Evolutionary conservation across 2,329 filamentous ascomycete species (phyloP).

Genomic region (Sarocladiaceae sp.): DNA sequence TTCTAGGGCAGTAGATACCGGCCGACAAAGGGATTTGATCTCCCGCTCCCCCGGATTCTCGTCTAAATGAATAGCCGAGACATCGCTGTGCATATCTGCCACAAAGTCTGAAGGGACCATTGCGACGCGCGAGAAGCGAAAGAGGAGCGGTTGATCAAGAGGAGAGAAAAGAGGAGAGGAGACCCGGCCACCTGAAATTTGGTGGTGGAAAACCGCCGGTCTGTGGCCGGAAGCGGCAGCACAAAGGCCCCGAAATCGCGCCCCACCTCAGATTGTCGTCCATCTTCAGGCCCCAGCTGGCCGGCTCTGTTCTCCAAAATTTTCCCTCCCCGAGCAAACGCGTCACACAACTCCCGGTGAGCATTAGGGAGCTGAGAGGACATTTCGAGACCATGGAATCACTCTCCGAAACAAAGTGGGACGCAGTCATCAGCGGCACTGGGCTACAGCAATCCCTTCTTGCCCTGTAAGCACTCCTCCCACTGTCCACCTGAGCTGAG

Average conservation of each 20-base stretch:
- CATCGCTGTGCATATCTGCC: conserved; percentile 48
- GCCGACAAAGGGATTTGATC: conserved; percentile 49
- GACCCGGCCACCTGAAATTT: conserved; percentile 1
- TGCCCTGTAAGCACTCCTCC: conserved; percentile 56
- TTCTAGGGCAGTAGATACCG: conserved; percentile 88
- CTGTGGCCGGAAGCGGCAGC: conserved; percentile 7
- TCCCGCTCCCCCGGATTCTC: conserved; percentile 43
- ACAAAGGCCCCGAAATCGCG: conserved; percentile 3
- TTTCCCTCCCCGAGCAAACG: conserved; percentile 11
- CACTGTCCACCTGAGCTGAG: conserved; percentile 2
- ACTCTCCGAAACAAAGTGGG: conserved; percentile 67
- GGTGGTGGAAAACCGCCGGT: not conserved
- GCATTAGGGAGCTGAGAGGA: not conserved
- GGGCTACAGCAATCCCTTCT: conserved; percentile 73
- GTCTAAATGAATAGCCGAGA: conserved; percentile 18
- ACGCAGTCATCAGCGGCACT: conserved; percentile 73
- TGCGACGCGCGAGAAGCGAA: conserved; percentile 11
- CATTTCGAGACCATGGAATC: conserved; percentile 57
- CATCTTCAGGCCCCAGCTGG: not conserved
- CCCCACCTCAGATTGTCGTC: conserved; percentile 10
- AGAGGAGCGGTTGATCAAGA: conserved; percentile 21
- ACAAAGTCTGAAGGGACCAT: conserved; percentile 20
- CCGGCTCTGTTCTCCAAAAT: conserved; percentile 10
- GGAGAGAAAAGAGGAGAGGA: conserved; percentile 14
- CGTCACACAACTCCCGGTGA: conserved; percentile 1